Evolutionary conservation across 305 asterid genomes (phyloP), one percentile per base, ranked within the genome.

Genomic region (Fraxinus sp.): DNA sequence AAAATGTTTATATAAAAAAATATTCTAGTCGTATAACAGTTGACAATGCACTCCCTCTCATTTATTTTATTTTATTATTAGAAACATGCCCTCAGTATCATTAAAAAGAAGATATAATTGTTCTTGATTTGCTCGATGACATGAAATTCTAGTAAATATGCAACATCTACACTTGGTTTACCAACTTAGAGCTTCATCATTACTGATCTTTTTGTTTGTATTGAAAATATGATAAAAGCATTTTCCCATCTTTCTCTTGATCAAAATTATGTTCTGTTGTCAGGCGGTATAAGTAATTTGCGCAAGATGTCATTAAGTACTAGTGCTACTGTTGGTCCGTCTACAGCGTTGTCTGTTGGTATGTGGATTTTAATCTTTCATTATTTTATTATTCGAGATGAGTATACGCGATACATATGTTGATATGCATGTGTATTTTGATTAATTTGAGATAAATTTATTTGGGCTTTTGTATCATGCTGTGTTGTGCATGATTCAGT

Each of bases 261-360:
- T 46, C 71, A 39, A 41, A 18, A 64, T 35, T 72, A 13, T 77
- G 2, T 55, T 0, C 2, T 85, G 83, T 78, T 80, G 55, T 62
- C 87, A 84, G 87, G 89, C 33, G 74, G 72, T 73, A 26, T 52
- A 52, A 52, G 18, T 77, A 26, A 1, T 5, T 84, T 30, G 43
- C 1, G 77, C 76, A 80, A 71, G 71, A 87, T 87, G 89, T 62
- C 87, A 10, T 78, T 80, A 52, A 77, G 81, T 77, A 74, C 85
- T 70, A 72, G 87, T 75, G 78, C 81, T 72, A 30, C 80, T 77
- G 75, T 81, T 64, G 49, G 77, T 59, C 83, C 89, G 30, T 66
- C 82, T 77, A 77, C 86, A 74, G 32, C 87, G 4, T 64, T 79
- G 22, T 80, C 81, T 22, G 77, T 78, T 82, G 89, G 89, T 87